A percentile compares a stretch with the other conserved stretches of the same genome.
phyloP scores from a whole-genome alignment of 495 filamentous ascomycete species.

The Penicilliopsis zonata region DNA sequence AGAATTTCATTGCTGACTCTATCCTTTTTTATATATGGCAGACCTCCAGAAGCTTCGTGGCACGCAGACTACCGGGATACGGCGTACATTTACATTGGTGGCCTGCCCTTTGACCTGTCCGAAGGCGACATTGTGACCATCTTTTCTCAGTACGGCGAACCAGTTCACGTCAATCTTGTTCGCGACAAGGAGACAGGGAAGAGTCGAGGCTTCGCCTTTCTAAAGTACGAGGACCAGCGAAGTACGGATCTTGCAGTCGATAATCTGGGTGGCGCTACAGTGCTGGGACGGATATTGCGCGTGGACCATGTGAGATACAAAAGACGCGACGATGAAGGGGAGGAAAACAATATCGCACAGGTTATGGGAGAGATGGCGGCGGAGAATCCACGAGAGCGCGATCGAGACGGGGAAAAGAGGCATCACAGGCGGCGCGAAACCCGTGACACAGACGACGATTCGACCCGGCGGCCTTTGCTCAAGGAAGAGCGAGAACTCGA shows the following conservation, averaged over 20 bases:
- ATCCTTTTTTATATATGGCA: too few species aligned
- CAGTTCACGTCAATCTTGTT: constrained; percentile 75
- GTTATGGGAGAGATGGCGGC: constrained; percentile 21
- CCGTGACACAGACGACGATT: constrained; percentile 22
- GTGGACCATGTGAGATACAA: constrained; percentile 94
- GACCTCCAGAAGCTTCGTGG: constrained; percentile 80
- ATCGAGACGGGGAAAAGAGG: constrained; percentile 20
- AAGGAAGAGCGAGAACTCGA: constrained; percentile 68
- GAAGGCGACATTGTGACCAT: constrained; percentile 95
- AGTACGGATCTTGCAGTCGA: constrained; percentile 93
- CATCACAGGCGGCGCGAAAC: constrained; percentile 27
- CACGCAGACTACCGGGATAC: constrained; percentile 96
- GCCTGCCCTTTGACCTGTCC: constrained; percentile 83
- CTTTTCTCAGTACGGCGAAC: constrained; percentile 95
- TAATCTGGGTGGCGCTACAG: constrained; percentile 77
- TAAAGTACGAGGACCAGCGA: constrained; percentile 98
- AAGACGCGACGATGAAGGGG: constrained; percentile 72
- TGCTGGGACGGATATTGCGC: constrained; percentile 67
- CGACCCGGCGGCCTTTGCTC: constrained; percentile 32
- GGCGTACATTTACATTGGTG: constrained; percentile 92
- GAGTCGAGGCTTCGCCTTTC: constrained; percentile 82
- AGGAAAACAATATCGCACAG: constrained; percentile 41
- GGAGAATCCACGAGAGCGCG: constrained; percentile 2
- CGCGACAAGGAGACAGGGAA: constrained; percentile 96
- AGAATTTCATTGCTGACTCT: constrained; percentile 1